A percentile compares a stretch with the other conserved stretches of the same genome.
phyloP scores from a whole-genome alignment of 441 rosid genomes.

The Adansonia gregorii region DNA sequence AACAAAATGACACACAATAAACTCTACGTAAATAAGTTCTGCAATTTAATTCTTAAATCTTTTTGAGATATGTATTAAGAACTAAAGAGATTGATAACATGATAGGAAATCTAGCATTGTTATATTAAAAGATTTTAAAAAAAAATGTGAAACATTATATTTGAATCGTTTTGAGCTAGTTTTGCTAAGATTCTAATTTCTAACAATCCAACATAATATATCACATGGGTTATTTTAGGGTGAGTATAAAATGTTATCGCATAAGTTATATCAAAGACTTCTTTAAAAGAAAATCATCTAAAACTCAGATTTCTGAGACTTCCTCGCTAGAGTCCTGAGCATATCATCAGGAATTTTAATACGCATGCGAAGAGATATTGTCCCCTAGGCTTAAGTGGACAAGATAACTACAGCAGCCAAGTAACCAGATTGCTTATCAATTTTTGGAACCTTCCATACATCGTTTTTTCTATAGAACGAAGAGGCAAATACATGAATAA shows the following conservation, averaged over 20 bases:
- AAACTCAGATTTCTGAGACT: too few relatives aligned
- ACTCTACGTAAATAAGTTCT: not conserved
- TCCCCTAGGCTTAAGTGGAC: not conserved
- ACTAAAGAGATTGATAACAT: not conserved
- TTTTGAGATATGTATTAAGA: not conserved
- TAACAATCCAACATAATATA: not conserved
- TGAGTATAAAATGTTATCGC: too few relatives aligned
- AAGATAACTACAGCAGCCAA: not conserved
- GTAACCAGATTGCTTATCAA: not conserved
- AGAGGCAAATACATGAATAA: not conserved
- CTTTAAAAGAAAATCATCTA: too few relatives aligned
- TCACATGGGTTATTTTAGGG: too few relatives aligned
- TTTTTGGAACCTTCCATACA: not conserved
- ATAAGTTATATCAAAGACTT: too few relatives aligned
- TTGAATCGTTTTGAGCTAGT: not conserved
- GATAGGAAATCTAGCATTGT: not conserved
- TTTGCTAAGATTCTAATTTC: not conserved
- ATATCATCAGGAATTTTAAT: not conserved
- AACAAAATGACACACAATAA: not conserved
- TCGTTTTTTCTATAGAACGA: not conserved
- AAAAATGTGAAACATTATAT: not conserved
- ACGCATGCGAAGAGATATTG: not conserved
- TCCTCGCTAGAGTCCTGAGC: not conserved
- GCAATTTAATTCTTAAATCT: not conserved
- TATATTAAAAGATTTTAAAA: not conserved